Conservation (phyloP, 2,329 filamentous ascomycete genomes). For the Fusarium mundagurra region DNA sequence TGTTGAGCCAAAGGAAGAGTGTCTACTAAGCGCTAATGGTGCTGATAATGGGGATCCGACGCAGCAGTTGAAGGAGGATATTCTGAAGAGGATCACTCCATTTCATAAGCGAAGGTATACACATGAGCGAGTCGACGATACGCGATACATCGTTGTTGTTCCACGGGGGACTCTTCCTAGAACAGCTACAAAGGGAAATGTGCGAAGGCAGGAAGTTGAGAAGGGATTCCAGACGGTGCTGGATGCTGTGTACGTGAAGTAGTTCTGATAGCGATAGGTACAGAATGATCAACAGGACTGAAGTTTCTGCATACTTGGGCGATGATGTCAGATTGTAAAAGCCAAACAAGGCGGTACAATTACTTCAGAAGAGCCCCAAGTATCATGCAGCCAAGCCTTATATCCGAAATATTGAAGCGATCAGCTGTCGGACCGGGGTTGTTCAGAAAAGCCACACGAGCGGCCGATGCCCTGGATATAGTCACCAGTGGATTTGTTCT, state of each 20-base stretch:
- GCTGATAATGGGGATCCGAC: background rate
- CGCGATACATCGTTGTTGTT: slow-evolving; percentile 27
- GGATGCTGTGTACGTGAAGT: background rate
- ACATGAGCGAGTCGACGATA: slow-evolving; percentile 32
- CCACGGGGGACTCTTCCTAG: slow-evolving; percentile 22
- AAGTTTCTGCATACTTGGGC: background rate
- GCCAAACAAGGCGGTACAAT: rapidly evolving
- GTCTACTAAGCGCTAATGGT: background rate
- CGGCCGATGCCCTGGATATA: background rate
- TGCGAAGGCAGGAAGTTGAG: slow-evolving; percentile 28
- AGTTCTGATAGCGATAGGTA: too few relatives aligned
- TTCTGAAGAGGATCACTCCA: slow-evolving; percentile 24
- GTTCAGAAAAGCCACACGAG: background rate
- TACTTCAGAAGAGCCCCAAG: too few relatives aligned
- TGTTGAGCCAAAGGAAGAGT: slow-evolving; percentile 20
- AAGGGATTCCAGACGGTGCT: background rate
- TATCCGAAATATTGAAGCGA: background rate
- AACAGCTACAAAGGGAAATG: slow-evolving; percentile 30
- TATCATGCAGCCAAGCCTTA: background rate
- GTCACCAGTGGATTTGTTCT: background rate
- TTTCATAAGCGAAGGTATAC: slow-evolving; percentile 37
- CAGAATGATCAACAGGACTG: background rate
- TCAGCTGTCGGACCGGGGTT: background rate
- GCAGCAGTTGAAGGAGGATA: slow-evolving; percentile 7
- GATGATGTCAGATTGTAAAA: background rate